These are phyloP conservation scores for Umbelopsis isabellina DNA, from an alignment of 192 early-diverging fungal genomes.

Conservation along the genomic window DNA sequence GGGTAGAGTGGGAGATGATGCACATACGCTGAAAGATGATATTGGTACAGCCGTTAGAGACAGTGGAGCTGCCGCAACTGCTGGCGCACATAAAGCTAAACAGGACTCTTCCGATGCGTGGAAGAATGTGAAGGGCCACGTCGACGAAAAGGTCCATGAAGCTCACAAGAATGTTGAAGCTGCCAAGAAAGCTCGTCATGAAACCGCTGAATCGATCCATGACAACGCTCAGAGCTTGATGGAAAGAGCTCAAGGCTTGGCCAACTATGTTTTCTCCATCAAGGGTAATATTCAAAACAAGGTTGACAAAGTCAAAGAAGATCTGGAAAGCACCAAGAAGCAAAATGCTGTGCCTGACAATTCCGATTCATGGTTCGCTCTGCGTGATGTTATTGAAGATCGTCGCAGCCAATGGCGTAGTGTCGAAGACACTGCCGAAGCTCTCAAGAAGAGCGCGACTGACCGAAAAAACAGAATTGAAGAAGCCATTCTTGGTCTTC, in stretches of 20 bases:
- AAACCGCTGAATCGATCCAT: conserved; percentile 1
- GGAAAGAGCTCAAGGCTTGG: conserved; percentile 3
- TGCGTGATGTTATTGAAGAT: conserved; percentile 18
- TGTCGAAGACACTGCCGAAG: conserved; percentile 7
- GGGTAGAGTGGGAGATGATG: conserved; percentile 6
- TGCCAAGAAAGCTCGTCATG: neutral
- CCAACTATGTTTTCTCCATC: conserved; percentile 14
- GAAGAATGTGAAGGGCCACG: neutral
- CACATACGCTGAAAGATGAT: neutral
- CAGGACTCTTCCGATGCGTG: conserved; percentile 7
- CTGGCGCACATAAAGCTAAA: neutral
- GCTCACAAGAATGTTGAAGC: conserved; percentile 7
- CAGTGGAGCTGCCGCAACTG: neutral
- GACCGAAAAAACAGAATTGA: neutral
- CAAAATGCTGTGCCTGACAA: neutral
- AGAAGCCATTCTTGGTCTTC: neutral
- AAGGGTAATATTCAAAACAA: conserved; percentile 17
- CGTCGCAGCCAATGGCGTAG: conserved; percentile 16
- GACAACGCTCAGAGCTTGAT: neutral
- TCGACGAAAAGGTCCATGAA: neutral
- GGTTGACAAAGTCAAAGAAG: conserved; percentile 17
- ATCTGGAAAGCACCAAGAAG: conserved; percentile 9
- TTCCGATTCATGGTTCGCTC: conserved; percentile 6
- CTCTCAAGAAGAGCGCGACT: neutral
- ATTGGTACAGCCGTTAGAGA: conserved; percentile 3